Base-by-base conservation (phyloP, 768 basidiomycete genomes). In the Pisolithus albus region DNA sequence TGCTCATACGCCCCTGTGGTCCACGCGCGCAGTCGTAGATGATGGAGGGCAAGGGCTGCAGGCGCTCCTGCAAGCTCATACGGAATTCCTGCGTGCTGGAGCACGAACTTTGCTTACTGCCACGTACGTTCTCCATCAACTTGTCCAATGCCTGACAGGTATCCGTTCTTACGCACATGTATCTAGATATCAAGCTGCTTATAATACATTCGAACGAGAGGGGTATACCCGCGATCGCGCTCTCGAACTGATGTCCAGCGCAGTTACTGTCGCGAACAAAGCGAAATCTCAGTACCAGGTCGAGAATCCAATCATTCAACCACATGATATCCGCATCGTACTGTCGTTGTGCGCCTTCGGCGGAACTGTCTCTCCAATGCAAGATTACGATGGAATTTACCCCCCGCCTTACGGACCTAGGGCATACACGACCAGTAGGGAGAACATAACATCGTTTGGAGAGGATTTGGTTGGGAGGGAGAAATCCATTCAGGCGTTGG, bases 311-410 rank as follows among this genome's bases (percentile, higher is more conserved):
- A 7, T 44, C 45, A 47, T 57, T 47, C 40, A 37, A 47, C 46
- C 36, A 39, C 41, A 54, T 49, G 64, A 66, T 45, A 61, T 77
- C 56, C 72, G 68, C 24, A 75, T 91, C 34, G 84, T 79, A 3
- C 72, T 92, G 5, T 88, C 85, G 5, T 67, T 90, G 26, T 88
- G 89, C 16, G 82, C 86, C 0, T 89, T 79, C 59, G 88, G 88
- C 36, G 83, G 85, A 1, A 82, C 77, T 5, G 70, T 88, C 15
- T 62, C 64, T 7, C 80, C 82, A 0, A 76, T 84, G 49, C 82
- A 86, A 52, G 89, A 92, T 61, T 90, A 84, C 59, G 74, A 76
- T 52, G 89, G 86, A 7, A 70, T 78, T 55, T 91, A 89, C 60
- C 88, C 88, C 2, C 82, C 84, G 0, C 86, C 87, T 0, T 88